Evolutionary conservation across 2,329 filamentous ascomycete genomes (phyloP), one percentile per base, ranked within the genome.

Genomic region (Ophiognomonia clavigignenti-juglandacearum): DNA sequence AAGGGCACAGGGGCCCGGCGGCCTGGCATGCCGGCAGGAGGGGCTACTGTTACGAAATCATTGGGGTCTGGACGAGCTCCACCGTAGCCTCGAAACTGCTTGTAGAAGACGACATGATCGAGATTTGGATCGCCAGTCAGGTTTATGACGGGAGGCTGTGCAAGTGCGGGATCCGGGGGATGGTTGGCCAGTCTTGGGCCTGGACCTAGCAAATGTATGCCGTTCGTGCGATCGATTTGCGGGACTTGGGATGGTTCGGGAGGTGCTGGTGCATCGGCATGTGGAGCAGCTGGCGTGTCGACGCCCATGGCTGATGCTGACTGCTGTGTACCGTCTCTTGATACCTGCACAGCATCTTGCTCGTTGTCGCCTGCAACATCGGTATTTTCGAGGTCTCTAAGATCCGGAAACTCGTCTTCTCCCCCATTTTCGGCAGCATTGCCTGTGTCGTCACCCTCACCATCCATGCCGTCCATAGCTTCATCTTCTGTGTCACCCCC

Each of bases 401-500:
- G n/a, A n/a, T n/a, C n/a, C n/a, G n/a, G n/a, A n/a, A n/a, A n/a
- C n/a, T n/a, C n/a, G n/a, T n/a, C n/a, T n/a, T n/a, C n/a, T n/a
- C n/a, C n/a, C n/a, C n/a, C n/a, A n/a, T n/a, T n/a, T n/a, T n/a
- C n/a, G n/a, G n/a, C n/a, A n/a, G n/a, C n/a, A n/a, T n/a, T n/a
- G n/a, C n/a, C n/a, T n/a, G n/a, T n/a, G n/a, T n/a, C n/a, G n/a
- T n/a, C n/a, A n/a, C n/a, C 34, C 8, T 36, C 47, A 10, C 35
- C 34, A 13, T 6, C n/a, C n/a, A 39, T 6, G 10, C 39, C 34
- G 10, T 23, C 44, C 9, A 43, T 14, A 0, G 24, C 13, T 18
- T 43, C 20, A n/a, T 45, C 34, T 20, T 44, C 44, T 9, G 22
- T 32, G 1, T 40, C 44, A 19, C 20, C 24, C 16, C 43, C 48